These are phyloP conservation scores for Neonectria sp. DNA, from an alignment of 2,329 filamentous ascomycete genomes.

Conservation along the genomic window DNA sequence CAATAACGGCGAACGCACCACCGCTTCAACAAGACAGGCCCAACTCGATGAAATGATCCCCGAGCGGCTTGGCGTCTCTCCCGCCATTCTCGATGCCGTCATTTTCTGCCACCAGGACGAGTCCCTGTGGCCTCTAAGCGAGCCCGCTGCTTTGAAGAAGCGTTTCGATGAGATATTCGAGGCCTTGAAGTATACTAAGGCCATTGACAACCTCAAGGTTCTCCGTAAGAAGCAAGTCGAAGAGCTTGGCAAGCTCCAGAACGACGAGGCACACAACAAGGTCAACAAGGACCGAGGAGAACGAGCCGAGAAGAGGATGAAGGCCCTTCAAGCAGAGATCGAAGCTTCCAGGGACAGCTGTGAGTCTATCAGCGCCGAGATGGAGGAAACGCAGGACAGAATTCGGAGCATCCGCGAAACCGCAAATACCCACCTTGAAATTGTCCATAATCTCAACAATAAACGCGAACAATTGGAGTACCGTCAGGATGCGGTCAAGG, in stretches of 20 bases:
- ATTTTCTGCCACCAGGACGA: conserved; percentile 99
- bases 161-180: conserved; percentile 99
- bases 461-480: conserved; percentile 83
- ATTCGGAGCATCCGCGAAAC: conserved; percentile 79
- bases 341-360: conserved; percentile 72
- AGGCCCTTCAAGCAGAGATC: conserved; percentile 77
- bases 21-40: conserved; percentile 83
- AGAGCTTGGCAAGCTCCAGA: conserved; percentile 80
- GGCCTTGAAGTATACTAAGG: conserved; percentile 96
- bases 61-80: conserved; percentile 88
- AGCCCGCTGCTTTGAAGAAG: conserved; percentile 88
- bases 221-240: conserved; percentile 87
- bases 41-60: conserved; percentile 90
- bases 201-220: conserved; percentile 93
- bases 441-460: conserved; percentile 81
- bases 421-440: conserved; percentile 80
- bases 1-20: conserved; percentile 84
- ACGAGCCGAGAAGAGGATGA: conserved; percentile 75
- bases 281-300: conserved; percentile 88
- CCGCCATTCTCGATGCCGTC: conserved; percentile 91
- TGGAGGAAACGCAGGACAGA: conserved; percentile 70
- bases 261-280: conserved; percentile 84
- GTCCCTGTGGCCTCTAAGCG: conserved; percentile 95
- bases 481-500: conserved; percentile 78
- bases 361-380: conserved; percentile 71